Conservation (phyloP, 305 asterid species). For the Fraxinus greggii region DNA sequence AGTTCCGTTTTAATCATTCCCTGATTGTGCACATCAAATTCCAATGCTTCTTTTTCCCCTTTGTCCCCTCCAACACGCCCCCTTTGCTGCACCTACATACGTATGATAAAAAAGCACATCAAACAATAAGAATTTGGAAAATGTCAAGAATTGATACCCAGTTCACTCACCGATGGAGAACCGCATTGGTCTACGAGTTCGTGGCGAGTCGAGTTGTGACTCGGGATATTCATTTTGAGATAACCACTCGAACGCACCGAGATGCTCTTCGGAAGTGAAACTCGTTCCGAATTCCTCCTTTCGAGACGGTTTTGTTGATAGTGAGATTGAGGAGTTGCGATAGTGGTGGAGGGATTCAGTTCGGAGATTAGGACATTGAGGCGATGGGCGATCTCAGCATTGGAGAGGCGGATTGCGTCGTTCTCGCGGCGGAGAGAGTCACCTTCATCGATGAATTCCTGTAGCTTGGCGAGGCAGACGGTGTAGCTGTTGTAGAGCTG, state of each 20-base stretch:
- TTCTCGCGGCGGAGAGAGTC: neutral
- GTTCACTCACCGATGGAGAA: conserved; percentile 44
- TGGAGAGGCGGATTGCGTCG: neutral
- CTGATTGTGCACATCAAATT: conserved; percentile 64
- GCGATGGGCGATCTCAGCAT: conserved; percentile 14
- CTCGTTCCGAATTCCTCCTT: conserved; percentile 37
- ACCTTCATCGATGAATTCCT: neutral
- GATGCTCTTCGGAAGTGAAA: conserved; percentile 63
- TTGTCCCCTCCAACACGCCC: conserved; percentile 48
- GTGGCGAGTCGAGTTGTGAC: conserved; percentile 26
- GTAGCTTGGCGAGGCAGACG: neutral
- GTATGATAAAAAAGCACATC: neutral
- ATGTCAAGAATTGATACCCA: neutral
- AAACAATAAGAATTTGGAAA: neutral
- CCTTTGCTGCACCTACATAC: conserved; percentile 42
- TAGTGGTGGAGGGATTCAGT: conserved; percentile 24
- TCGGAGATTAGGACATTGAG: conserved; percentile 36
- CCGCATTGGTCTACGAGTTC: conserved; percentile 29
- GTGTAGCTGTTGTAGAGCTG: conserved; percentile 1
- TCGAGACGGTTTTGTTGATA: neutral
- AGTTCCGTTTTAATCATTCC: conserved; percentile 76
- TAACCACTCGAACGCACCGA: conserved; percentile 66
- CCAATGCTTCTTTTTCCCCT: conserved; percentile 49
- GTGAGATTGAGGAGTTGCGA: neutral
- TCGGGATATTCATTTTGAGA: conserved; percentile 37